phyloP scores from a whole-genome alignment of 441 rosid species.

The Adansonia grandidieri region DNA sequence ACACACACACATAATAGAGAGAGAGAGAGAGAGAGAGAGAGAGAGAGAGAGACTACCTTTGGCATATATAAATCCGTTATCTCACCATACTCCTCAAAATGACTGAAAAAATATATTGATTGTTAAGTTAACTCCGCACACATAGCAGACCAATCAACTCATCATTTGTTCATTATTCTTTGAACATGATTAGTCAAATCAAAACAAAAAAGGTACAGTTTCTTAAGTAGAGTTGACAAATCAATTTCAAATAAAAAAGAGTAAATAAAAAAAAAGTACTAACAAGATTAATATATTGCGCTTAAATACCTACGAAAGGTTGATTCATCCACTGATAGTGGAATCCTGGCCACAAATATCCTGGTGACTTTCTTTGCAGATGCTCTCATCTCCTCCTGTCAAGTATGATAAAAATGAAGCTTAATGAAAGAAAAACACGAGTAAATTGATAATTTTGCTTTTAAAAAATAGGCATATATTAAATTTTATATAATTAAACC shows the following conservation, averaged over 20 bases:
- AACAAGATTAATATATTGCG: not conserved
- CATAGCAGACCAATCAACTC: not conserved
- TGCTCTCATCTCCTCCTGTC: slow-evolving; percentile 93
- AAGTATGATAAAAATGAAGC: slow-evolving; percentile 27
- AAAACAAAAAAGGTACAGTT: not conserved
- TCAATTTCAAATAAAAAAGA: not conserved
- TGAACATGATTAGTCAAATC: not conserved
- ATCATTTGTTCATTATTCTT: not conserved
- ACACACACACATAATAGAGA: not conserved
- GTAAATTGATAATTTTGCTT: not conserved
- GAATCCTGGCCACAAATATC: slow-evolving; percentile 89
- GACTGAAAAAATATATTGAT: slow-evolving; percentile 48
- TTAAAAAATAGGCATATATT: not conserved
- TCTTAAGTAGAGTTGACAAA: not conserved
- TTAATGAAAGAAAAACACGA: not conserved
- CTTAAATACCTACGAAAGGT: slow-evolving; percentile 66
- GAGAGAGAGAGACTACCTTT: slow-evolving; percentile 52
- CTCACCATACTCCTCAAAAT: slow-evolving; percentile 91
- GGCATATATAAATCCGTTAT: slow-evolving; percentile 96
- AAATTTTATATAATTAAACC: slow-evolving; percentile 43
- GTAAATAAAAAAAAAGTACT: not conserved
- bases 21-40: slow-evolving; percentile 17
- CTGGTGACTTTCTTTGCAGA: slow-evolving; percentile 78
- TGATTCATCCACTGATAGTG: slow-evolving; percentile 75
- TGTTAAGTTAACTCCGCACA: slow-evolving; percentile 19